Conservation (phyloP, 2,329 filamentous ascomycete genomes). For the Penicillium sp. region DNA sequence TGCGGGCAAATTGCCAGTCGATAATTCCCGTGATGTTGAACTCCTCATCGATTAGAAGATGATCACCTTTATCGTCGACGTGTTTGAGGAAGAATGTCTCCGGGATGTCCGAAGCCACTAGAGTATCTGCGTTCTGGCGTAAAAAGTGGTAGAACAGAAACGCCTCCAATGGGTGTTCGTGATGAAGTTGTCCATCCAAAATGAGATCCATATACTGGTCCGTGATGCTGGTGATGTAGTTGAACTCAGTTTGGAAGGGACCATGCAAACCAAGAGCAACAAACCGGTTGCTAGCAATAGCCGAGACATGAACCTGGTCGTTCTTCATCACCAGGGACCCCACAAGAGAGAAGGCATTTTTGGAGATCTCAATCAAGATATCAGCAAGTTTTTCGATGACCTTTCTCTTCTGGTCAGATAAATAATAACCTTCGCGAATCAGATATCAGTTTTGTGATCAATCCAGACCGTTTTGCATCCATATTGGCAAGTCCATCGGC, state of each 20-base stretch:
- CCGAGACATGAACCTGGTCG: slow-evolving; percentile 1
- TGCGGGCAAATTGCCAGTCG: slow-evolving; percentile 39
- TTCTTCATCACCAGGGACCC: slow-evolving; percentile 4
- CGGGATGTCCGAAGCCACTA: neutral
- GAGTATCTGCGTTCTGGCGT: neutral
- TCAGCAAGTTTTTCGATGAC: slow-evolving; percentile 7
- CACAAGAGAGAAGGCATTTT: slow-evolving; percentile 1
- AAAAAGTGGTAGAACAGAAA: slow-evolving; percentile 3
- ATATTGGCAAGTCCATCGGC: slow-evolving; percentile 25
- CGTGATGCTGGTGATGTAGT: slow-evolving; percentile 6
- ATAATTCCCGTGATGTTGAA: slow-evolving; percentile 45
- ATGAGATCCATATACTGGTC: slow-evolving; percentile 8
- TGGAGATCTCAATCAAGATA: slow-evolving; percentile 6
- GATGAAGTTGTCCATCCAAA: slow-evolving; percentile 6
- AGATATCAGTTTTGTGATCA: too few species aligned
- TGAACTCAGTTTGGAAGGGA: slow-evolving; percentile 2
- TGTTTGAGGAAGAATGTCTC: slow-evolving; percentile 42
- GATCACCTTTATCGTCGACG: slow-evolving; percentile 44
- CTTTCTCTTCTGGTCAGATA: slow-evolving; percentile 11
- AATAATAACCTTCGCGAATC: too few species aligned
- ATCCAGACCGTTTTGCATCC: slow-evolving; percentile 30
- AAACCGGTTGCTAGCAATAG: slow-evolving; percentile 9
- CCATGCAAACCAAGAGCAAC: slow-evolving; percentile 7
- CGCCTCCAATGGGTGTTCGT: slow-evolving; percentile 4
- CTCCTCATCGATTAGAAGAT: slow-evolving; percentile 42